phyloP scores from a whole-genome alignment of 116 monocot species.

The Phalaenopsis hybrid region DNA sequence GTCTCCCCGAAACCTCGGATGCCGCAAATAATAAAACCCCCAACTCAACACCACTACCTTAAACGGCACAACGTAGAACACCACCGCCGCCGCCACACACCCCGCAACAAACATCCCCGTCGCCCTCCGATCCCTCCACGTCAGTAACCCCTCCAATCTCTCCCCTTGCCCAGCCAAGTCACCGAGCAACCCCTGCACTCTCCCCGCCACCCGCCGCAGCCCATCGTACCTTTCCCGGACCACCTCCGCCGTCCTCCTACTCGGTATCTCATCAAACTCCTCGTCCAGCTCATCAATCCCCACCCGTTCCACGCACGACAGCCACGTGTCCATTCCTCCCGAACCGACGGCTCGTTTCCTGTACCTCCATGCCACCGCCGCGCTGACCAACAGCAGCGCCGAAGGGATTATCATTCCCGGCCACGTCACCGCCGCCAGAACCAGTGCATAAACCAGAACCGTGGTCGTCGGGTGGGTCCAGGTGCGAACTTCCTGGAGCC shows the following conservation, averaged over 20 bases:
- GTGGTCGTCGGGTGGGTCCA: conserved; percentile 73
- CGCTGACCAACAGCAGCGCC: conserved; percentile 30
- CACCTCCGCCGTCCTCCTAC: conserved; percentile 36
- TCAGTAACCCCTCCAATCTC: conserved; percentile 57
- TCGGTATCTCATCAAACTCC: conserved; percentile 75
- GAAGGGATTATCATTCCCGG: conserved; percentile 68
- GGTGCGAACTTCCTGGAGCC: conserved; percentile 25
- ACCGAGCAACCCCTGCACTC: conserved; percentile 55
- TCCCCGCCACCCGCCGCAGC: conserved; percentile 39
- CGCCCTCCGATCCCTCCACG: conserved; percentile 84
- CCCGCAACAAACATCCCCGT: conserved; percentile 58
- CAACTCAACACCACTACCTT: conserved; percentile 37
- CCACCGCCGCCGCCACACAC: conserved; percentile 38
- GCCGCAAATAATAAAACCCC: conserved; percentile 61
- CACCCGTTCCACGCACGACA: conserved; percentile 24
- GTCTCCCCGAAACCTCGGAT: conserved; percentile 67
- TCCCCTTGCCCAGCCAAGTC: conserved; percentile 71
- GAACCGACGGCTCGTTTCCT: conserved; percentile 22
- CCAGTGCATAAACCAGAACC: conserved; percentile 44
- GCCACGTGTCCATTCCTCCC: conserved; percentile 24
- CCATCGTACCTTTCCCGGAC: conserved; percentile 71
- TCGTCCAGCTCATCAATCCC: conserved; percentile 80
- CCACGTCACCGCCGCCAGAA: conserved; percentile 43
- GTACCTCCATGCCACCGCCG: conserved; percentile 52
- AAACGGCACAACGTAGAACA: conserved; percentile 46